phyloP scores from a whole-genome alignment of 768 basidiomycete species.

The Lactarius akahatsu region DNA sequence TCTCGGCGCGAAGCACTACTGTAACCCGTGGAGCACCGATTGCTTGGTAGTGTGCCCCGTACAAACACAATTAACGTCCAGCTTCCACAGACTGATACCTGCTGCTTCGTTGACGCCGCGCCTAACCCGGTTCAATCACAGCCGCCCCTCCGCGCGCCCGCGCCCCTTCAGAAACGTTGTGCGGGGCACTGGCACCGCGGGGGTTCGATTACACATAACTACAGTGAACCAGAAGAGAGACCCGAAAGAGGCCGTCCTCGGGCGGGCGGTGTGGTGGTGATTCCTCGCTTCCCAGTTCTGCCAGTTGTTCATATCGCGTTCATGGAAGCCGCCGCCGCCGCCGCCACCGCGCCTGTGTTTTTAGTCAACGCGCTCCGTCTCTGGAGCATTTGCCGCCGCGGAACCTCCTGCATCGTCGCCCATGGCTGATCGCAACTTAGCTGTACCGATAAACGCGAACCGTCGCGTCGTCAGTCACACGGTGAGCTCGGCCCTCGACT shows the following conservation, averaged over 20 bases:
- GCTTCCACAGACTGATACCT: neutral
- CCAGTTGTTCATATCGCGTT: neutral
- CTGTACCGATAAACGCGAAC: neutral
- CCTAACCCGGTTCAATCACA: neutral
- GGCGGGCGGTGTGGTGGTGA: neutral
- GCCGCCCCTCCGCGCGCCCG: too few relatives aligned
- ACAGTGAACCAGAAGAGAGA: neutral
- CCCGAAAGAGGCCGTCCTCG: too few relatives aligned
- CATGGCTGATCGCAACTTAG: too few relatives aligned
- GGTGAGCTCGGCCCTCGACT: neutral
- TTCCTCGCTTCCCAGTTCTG: neutral
- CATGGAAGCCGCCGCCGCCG: neutral
- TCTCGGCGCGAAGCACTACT: neutral
- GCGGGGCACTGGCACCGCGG: too few relatives aligned
- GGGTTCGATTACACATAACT: neutral
- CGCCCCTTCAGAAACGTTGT: neutral
- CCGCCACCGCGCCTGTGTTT: neutral
- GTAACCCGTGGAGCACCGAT: neutral
- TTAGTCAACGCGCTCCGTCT: neutral
- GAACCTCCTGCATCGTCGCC: too few relatives aligned
- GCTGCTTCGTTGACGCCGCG: neutral
- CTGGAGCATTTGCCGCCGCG: too few relatives aligned
- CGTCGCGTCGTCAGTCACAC: neutral
- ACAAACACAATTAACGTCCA: neutral
- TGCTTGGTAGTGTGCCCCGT: neutral